Percentiles rank a stretch among this genome's conserved stretches.
Evolutionary conservation across 495 filamentous ascomycete species (phyloP).

Genomic region (Hypomontagnella submonticulosa): DNA sequence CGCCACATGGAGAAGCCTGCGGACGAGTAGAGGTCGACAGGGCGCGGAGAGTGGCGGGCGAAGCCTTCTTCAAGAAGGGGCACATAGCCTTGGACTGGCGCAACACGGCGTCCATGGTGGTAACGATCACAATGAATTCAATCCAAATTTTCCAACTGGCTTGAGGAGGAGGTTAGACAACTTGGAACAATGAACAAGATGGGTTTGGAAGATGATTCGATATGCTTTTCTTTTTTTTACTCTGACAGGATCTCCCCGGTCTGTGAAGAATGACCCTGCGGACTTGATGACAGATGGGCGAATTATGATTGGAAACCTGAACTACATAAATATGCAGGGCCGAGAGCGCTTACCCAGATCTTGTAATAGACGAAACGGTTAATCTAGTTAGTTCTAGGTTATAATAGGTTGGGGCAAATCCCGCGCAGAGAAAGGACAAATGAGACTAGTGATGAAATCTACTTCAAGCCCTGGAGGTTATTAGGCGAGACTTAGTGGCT

Average conservation of each 20-base stretch:
- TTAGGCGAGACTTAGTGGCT: no score
- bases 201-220: conserved; percentile 14
- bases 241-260: neutral
- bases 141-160: conserved; percentile 19
- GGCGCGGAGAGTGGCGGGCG: conserved; percentile 86
- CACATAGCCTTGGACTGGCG: conserved; percentile 95
- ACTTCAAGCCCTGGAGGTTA: no score
- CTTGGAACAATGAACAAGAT: conserved; percentile 13
- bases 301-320: conserved; percentile 37
- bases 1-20: conserved; percentile 79
- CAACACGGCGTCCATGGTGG: conserved; percentile 92
- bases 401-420: conserved; percentile 6
- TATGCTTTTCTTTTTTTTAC: conserved; percentile 1
- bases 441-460: no score
- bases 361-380: conserved; percentile 6
- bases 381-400: neutral
- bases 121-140: conserved; percentile 35
- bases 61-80: conserved; percentile 95
- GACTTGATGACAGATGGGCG: conserved; percentile 41
- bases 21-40: conserved; percentile 82
- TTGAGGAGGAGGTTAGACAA: conserved; percentile 8
- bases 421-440: conserved; percentile 3
- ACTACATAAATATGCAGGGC: conserved; percentile 13
- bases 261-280: no score
- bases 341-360: conserved; percentile 12